phyloP scores from a whole-genome alignment of 1,139 yeast species.

The Schwanniomyces etchellsii region DNA sequence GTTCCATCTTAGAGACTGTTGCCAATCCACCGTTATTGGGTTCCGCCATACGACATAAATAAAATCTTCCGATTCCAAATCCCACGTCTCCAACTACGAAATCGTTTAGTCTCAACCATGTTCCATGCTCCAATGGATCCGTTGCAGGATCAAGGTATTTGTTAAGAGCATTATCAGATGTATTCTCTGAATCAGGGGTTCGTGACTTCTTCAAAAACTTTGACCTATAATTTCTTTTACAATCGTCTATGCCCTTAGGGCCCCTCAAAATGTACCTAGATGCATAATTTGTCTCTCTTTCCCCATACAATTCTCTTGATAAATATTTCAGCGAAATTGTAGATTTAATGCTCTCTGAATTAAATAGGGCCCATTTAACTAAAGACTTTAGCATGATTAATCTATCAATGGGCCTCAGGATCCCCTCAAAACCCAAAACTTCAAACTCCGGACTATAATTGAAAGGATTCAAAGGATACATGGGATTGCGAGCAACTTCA shows the following conservation, averaged over 20 bases:
- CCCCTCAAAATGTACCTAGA: conserved; percentile 37
- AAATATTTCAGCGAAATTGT: conserved; percentile 26
- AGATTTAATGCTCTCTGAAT: conserved; percentile 38
- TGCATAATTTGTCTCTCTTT: conserved; percentile 39
- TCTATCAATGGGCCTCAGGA: conserved; percentile 39
- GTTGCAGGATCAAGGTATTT: conserved; percentile 39
- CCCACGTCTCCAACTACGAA: conserved; percentile 45
- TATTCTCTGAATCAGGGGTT: conserved; percentile 1
- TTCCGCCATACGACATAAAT: conserved; percentile 38
- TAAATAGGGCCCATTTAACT: conserved; percentile 43
- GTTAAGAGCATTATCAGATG: conserved; percentile 1
- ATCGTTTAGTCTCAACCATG: conserved; percentile 36
- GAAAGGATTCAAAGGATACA: conserved; percentile 25
- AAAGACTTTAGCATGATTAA: conserved; percentile 41
- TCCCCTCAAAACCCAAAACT: conserved; percentile 36
- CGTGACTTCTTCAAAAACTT: conserved; percentile 18
- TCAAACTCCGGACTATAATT: conserved; percentile 32
- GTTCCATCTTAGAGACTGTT: conserved; percentile 28
- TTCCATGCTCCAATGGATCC: conserved; percentile 34
- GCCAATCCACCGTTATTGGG: conserved; percentile 34
- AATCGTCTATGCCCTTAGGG: conserved; percentile 24
- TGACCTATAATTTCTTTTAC: conserved; percentile 27
- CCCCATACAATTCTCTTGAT: conserved; percentile 39
- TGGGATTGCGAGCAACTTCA: conserved; percentile 12
- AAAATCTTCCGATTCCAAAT: conserved; percentile 40